phyloP scores from a whole-genome alignment of 129 eudicot species.

The Helichrysum umbraculigerum region DNA sequence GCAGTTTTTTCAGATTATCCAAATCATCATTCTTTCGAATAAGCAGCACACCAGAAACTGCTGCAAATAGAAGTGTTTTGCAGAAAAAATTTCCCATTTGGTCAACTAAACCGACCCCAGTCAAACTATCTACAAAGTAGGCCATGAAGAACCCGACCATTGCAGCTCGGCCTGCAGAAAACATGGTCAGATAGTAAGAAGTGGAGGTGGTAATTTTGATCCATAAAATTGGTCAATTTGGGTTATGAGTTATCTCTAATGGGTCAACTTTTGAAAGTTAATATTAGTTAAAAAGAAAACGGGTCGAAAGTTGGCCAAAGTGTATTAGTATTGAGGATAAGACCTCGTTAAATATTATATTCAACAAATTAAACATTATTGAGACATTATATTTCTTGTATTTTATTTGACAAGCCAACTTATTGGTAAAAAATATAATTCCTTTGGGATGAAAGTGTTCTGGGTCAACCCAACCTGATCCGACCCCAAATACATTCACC shows the following conservation, averaged over 20 bases:
- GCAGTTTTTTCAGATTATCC: conserved; percentile 61
- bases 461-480: background rate
- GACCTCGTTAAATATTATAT: background rate
- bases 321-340: background rate
- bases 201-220: no score
- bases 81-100: conserved; percentile 87
- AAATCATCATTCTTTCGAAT: conserved; percentile 74
- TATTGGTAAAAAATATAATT: background rate
- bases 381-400: background rate
- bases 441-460: background rate
- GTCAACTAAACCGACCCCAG: conserved; percentile 81
- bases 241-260: background rate
- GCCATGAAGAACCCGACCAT: conserved; percentile 94
- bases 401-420: background rate
- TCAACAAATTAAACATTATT: background rate
- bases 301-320: background rate
- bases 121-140: conserved; percentile 74
- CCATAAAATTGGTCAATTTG: background rate
- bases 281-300: no score
- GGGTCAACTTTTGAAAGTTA: background rate
- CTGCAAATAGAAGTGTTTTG: conserved; percentile 72
- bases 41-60: conserved; percentile 62
- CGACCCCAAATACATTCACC: background rate
- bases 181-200: background rate
- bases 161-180: conserved; percentile 74